Evolutionary conservation across 148 eudicot genomes (phyloP), one percentile per base, ranked within the genome.

Genomic region (Arbutus unedo): DNA sequence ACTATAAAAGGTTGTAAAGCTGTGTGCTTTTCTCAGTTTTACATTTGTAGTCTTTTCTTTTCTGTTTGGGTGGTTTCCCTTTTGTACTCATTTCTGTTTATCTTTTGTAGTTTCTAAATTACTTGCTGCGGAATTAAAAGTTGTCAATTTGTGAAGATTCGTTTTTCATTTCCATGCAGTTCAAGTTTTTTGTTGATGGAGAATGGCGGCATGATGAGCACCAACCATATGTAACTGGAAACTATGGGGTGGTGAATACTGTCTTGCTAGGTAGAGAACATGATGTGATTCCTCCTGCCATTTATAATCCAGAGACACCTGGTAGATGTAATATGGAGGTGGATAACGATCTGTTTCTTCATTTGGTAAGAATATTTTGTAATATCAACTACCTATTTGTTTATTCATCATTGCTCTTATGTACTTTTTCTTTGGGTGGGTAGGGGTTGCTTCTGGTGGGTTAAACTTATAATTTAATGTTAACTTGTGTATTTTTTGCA

Each of bases 121-220:
- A 16, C 48, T 70, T 6, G 48, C n/a, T 70, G 45, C 41, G 48
- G 74, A 66, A 15, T 70, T 43, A 43, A 43, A 31, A 11, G 75
- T 38, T 68, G 45, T 68, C 62, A 49, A 78, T 74, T 43, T 79
- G 21, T 79, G 16, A 57, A 45, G 47, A 14, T 79, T 7, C 62
- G 10, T 0, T 87, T 83, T 81, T 79, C 71, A 3, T 79, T 81
- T 74, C 49, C 48, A 16, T 89, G 91, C 94, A 93, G 98, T 93
- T 85, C 83, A 93, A 93, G 88, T 93, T 92, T 81, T 88, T 85
- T 64, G 98, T 93, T 70, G 98, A 93, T 85, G 95, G 98, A 66
- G 94, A 92, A 87, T 92, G 95, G 95, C 90, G 90, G 80, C 87
- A 92, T 85, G 98, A 93, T 86, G 95, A 92, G 64, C 89, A 87